Evolutionary conservation across 257 asterid species (phyloP).

Genomic region (Solanum arcanum): DNA sequence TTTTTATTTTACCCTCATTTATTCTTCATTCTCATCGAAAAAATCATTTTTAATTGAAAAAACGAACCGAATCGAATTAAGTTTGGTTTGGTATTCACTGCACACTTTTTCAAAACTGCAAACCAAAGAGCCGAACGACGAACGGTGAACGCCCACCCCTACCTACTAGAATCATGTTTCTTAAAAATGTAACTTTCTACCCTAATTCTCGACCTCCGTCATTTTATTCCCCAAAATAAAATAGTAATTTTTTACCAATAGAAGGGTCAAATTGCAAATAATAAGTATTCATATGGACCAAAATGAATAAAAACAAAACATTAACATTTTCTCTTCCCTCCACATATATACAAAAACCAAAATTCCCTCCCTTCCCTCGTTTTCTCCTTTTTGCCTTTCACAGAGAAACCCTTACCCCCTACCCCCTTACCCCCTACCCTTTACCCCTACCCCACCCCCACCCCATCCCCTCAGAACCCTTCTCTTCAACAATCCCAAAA

Average conservation of each 20-base stretch:
- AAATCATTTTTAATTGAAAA: no score
- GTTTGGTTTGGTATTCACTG: no score
- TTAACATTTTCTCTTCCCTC: slow-evolving; percentile 48
- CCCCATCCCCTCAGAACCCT: neutral
- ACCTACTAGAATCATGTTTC: neutral
- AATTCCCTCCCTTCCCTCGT: slow-evolving; percentile 94
- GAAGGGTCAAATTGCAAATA: neutral
- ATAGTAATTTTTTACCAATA: neutral
- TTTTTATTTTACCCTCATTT: no score
- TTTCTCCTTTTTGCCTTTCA: slow-evolving; percentile 17
- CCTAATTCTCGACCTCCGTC: neutral
- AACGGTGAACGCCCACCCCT: neutral
- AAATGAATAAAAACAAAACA: slow-evolving; percentile 1
- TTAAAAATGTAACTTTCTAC: rapidly evolving
- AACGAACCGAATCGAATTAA: no score
- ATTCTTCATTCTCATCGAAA: no score
- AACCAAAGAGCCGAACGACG: no score
- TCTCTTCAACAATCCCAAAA: neutral
- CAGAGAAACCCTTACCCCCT: neutral
- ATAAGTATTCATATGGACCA: neutral
- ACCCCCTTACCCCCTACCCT: slow-evolving; percentile 4
- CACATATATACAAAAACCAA: slow-evolving; percentile 80
- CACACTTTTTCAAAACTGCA: neutral
- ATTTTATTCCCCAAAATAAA: no score
- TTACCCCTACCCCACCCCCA: slow-evolving; percentile 4